These are phyloP conservation scores for Calcarisporium arbuscula DNA, from an alignment of 2,329 filamentous ascomycete genomes.

Conservation along the genomic window DNA sequence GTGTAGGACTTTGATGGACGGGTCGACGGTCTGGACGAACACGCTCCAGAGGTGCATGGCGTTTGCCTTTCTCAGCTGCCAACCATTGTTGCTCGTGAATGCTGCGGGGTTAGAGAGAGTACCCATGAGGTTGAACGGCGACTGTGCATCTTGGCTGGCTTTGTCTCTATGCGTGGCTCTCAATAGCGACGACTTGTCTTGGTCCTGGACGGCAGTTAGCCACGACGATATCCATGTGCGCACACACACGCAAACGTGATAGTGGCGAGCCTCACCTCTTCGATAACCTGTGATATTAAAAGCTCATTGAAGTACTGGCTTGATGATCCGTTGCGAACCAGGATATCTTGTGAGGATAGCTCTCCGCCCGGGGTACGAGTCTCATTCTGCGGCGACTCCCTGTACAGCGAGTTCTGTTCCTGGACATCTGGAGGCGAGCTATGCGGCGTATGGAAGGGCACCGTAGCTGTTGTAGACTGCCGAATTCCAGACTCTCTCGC, in stretches of 20 bases:
- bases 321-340: conserved; percentile 23
- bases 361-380: too few species aligned
- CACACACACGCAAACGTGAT: too few species aligned
- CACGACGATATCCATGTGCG: too few species aligned
- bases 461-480: neutral
- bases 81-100: conserved; percentile 11
- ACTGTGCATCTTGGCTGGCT: conserved; percentile 9
- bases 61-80: conserved; percentile 17
- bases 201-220: conserved; percentile 7
- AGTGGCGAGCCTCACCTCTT: conserved; percentile 23
- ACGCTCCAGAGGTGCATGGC: conserved; percentile 25
- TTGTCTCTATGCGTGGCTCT: conserved; percentile 7
- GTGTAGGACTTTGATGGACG: conserved; percentile 21
- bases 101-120: conserved; percentile 21
- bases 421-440: conserved; percentile 3
- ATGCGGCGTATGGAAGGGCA: conserved; percentile 1
- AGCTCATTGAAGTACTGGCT: conserved; percentile 32
- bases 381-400: conserved; percentile 2
- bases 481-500: conserved; percentile 6
- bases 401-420: neutral
- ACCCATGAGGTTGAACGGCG: conserved; percentile 25
- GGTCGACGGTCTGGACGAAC: conserved; percentile 22
- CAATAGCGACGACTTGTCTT: conserved; percentile 8
- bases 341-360: conserved; percentile 16
- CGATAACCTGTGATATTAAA: conserved; percentile 26